Conservation (phyloP, 805 yeast species). For the Hagleromyces aurorensis region DNA sequence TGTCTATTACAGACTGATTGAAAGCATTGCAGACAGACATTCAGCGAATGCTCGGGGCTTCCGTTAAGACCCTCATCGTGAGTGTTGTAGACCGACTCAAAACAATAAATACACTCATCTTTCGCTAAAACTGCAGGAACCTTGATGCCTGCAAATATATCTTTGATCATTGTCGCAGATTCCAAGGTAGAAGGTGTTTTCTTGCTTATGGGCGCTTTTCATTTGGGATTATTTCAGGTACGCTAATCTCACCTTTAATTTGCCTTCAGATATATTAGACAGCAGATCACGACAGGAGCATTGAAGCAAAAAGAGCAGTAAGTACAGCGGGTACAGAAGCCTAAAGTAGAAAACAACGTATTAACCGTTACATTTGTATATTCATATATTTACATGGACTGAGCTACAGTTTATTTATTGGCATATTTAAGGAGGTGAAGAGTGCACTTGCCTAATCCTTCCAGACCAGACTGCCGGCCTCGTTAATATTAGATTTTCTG, state of each 20-base stretch:
- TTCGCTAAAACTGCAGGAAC: constrained; percentile 48
- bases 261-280: neutral
- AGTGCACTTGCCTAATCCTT: constrained; percentile 4
- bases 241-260: too few species aligned
- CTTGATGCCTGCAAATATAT: constrained; percentile 6
- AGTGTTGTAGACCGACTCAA: constrained; percentile 51
- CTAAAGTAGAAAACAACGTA: too few species aligned
- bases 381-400: constrained; percentile 5
- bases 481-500: constrained; percentile 16
- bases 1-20: constrained; percentile 64
- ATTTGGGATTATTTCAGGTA: too few species aligned
- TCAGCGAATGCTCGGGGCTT: constrained; percentile 43
- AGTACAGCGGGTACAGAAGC: too few species aligned
- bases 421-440: constrained; percentile 2
- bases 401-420: constrained; percentile 1
- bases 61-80: constrained; percentile 14
- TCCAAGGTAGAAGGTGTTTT: too few species aligned
- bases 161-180: constrained; percentile 8
- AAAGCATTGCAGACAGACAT: constrained; percentile 67
- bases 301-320: too few species aligned
- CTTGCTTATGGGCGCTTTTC: too few species aligned
- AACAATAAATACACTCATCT: constrained; percentile 87
- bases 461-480: constrained; percentile 9
- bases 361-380: too few species aligned
- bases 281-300: too few species aligned